phyloP scores from a whole-genome alignment of 2,329 filamentous ascomycete genomes.

The Exophiala sp. region DNA sequence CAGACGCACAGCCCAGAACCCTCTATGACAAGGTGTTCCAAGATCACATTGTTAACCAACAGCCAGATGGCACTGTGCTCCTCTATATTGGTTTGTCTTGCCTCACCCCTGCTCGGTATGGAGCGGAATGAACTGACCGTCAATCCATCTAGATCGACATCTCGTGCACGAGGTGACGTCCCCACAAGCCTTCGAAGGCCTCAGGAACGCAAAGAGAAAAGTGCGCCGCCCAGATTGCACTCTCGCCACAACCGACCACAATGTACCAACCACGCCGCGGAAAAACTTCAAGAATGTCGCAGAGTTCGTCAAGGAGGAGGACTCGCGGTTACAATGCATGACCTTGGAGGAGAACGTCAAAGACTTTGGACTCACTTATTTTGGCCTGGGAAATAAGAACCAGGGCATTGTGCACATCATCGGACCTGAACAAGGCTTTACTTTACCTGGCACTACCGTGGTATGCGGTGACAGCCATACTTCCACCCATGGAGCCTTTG shows the following conservation, averaged over 20 bases:
- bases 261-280: conserved; percentile 84
- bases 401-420: conserved; percentile 99
- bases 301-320: conserved; percentile 89
- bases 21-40: conserved; percentile 97
- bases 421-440: conserved; percentile 97
- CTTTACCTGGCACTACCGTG: conserved; percentile 89
- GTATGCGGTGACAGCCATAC: conserved; percentile 98
- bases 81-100: conserved; percentile 75
- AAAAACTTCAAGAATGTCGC: conserved; percentile 91
- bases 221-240: conserved; percentile 96
- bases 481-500: conserved; percentile 95
- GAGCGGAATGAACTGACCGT: conserved; percentile 25
- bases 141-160: conserved; percentile 64
- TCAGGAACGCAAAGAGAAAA: conserved; percentile 78
- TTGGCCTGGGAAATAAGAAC: conserved; percentile 89
- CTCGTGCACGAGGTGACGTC: conserved; percentile 98
- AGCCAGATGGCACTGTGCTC: conserved; percentile 84
- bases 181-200: conserved; percentile 96
- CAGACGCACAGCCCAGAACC: conserved; percentile 67
- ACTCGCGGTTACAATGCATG: conserved; percentile 87
- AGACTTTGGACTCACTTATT: conserved; percentile 93
- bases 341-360: conserved; percentile 97
- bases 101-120: conserved; percentile 2
- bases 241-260: conserved; percentile 95
- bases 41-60: conserved; percentile 90